Conservation (phyloP, 306 rosid species). For the Cucumis cinereus region DNA sequence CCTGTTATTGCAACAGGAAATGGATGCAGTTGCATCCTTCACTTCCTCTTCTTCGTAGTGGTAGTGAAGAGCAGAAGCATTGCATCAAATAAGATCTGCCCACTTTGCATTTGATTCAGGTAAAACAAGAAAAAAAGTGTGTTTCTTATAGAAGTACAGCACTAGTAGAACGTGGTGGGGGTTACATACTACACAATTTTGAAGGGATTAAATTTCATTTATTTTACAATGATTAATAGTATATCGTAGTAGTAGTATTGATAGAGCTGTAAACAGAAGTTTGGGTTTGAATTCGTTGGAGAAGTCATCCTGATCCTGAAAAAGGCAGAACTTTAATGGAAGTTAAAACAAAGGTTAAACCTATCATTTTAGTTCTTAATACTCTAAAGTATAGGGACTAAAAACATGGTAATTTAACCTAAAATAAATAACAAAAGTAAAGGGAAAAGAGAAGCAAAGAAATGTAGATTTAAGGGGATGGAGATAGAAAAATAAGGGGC, state of each 20-base stretch:
- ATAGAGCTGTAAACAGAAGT: background rate
- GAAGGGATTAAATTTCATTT: background rate
- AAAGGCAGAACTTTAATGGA: background rate
- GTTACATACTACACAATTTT: background rate
- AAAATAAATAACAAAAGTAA: background rate
- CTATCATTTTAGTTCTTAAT: no score
- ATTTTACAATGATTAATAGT: background rate
- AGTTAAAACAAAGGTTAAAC: background rate
- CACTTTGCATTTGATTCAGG: background rate
- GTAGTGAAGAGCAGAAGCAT: background rate
- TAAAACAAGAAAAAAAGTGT: background rate
- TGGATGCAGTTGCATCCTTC: conserved; percentile 65
- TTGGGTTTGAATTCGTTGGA: background rate
- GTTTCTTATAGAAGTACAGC: background rate
- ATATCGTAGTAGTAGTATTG: background rate
- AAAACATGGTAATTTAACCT: no score
- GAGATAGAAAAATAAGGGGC: background rate
- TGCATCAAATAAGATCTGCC: background rate
- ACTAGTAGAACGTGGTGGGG: background rate
- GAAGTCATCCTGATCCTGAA: background rate
- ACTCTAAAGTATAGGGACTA: no score
- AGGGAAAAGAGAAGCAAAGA: background rate
- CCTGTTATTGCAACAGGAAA: conserved; percentile 77
- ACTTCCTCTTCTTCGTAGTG: conserved; percentile 14
- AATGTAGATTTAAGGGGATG: background rate